Conservation (phyloP, 371 early-diverging fungal species). For the Mortierella sp. region DNA sequence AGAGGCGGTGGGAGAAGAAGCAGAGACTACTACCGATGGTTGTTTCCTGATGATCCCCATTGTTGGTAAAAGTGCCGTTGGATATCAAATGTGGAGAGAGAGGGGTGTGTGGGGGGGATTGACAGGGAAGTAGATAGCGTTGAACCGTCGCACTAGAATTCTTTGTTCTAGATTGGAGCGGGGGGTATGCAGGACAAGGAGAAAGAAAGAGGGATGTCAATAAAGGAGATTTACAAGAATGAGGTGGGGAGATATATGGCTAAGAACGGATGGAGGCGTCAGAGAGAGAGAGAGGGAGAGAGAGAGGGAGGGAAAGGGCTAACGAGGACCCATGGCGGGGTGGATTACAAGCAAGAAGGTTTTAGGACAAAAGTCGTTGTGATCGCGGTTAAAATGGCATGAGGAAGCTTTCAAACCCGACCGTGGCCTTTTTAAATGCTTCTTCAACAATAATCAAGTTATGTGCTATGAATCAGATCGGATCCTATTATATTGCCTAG, state of each 20-base stretch:
- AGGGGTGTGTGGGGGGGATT: neutral
- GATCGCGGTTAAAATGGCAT: neutral
- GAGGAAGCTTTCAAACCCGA: conserved; percentile 30
- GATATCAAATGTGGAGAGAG: neutral
- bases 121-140: neutral
- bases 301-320: neutral
- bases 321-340: neutral
- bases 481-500: no score
- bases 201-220: neutral
- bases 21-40: conserved; percentile 1
- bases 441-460: no score
- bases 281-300: neutral
- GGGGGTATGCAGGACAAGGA: conserved; percentile 1
- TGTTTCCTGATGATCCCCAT: conserved; percentile 26
- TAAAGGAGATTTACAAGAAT: neutral
- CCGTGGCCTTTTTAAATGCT: neutral
- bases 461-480: no score
- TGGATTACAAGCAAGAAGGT: neutral
- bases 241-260: neutral
- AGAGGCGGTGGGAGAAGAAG: conserved; percentile 9
- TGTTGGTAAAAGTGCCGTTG: neutral
- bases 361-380: conserved; percentile 4
- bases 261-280: neutral
- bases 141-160: neutral
- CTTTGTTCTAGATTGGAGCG: neutral